phyloP scores from a whole-genome alignment of 176 grass and related monocot species.

The Lolium rigidum region DNA sequence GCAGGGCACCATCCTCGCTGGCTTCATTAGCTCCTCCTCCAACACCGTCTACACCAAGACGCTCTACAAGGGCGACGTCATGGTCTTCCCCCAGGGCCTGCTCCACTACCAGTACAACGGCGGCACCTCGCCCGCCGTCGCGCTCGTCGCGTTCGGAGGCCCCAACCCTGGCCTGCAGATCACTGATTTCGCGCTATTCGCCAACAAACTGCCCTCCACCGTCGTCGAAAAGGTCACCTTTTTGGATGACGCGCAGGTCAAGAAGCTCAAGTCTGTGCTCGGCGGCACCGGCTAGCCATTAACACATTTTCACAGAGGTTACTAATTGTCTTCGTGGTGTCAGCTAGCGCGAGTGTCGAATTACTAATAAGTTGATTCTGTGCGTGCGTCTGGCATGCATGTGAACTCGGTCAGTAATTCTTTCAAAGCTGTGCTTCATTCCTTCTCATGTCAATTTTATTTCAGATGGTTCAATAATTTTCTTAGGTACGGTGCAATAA shows the following conservation, averaged over 20 bases:
- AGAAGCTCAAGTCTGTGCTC: conserved; percentile 59
- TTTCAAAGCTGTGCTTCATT: not conserved
- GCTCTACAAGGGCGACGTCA: conserved; percentile 38
- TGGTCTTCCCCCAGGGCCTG: conserved; percentile 60
- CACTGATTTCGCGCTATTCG: conserved; percentile 48
- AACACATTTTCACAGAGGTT: too few species aligned
- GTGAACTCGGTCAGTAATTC: not conserved
- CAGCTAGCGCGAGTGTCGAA: too few species aligned
- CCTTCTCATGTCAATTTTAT: not conserved
- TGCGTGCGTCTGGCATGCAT: not conserved
- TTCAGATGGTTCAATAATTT: not conserved
- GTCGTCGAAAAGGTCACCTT: conserved; percentile 51
- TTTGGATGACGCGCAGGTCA: conserved; percentile 42
- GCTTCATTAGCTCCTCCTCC: conserved; percentile 62
- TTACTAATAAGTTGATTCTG: not conserved
- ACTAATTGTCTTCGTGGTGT: too few species aligned
- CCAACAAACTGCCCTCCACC: conserved; percentile 32
- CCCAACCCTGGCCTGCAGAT: conserved; percentile 61
- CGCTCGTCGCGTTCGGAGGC: conserved; percentile 47
- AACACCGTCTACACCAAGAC: conserved; percentile 46
- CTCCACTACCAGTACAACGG: conserved; percentile 69
- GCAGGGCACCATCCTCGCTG: conserved; percentile 43
- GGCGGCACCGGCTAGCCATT: conserved; percentile 42
- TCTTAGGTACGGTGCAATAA: not conserved
- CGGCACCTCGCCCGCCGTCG: conserved; percentile 32